phyloP scores from a whole-genome alignment of 2,329 filamentous ascomycete species.

The Diaporthe amygdali region DNA sequence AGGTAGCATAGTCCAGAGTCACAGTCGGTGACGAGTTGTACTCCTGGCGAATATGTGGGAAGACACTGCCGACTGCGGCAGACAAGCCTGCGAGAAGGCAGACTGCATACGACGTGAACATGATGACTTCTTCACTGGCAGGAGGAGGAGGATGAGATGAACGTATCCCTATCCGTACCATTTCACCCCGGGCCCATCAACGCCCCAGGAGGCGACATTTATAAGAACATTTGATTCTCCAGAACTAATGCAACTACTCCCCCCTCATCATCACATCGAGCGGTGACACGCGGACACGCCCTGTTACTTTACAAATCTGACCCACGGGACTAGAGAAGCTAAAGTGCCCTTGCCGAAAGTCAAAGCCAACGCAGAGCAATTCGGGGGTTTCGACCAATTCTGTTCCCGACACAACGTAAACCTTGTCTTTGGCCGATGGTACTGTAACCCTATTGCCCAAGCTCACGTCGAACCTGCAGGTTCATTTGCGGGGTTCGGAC shows the following conservation, averaged over 20 bases:
- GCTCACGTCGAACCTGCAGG: neutral
- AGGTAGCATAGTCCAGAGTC: constrained; percentile 70
- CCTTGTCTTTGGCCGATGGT: neutral
- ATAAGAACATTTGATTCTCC: neutral
- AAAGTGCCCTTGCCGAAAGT: neutral
- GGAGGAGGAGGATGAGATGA: neutral
- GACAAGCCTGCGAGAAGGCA: neutral
- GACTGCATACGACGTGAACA: neutral
- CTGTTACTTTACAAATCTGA: neutral
- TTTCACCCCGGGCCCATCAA: neutral
- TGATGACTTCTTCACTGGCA: neutral
- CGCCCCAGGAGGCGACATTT: neutral
- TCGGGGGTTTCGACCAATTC: neutral
- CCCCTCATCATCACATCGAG: neutral
- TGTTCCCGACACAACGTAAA: constrained; percentile 1
- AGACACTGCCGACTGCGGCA: neutral
- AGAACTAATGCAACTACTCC: neutral
- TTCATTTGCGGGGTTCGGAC: constrained; percentile 1
- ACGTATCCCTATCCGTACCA: neutral
- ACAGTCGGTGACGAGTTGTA: constrained; percentile 43
- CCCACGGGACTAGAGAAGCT: neutral
- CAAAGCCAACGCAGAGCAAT: neutral
- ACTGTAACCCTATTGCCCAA: neutral
- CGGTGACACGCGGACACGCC: neutral
- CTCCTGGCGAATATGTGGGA: neutral